Conservation (phyloP, 1,284 basidiomycete species). For the Malassezia caprae region DNA sequence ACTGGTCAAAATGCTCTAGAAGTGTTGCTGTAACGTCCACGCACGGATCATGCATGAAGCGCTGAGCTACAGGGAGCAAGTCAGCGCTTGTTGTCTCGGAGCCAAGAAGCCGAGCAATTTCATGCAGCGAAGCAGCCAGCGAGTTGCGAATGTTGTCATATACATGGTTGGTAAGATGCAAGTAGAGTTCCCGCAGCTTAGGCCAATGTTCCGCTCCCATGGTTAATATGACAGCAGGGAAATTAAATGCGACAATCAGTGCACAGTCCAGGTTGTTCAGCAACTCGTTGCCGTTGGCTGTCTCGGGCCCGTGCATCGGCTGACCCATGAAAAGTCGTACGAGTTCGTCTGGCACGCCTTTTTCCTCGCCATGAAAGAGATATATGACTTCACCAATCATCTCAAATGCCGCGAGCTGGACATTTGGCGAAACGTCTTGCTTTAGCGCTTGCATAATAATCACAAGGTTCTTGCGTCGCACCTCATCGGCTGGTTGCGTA, state of each 20-base stretch:
- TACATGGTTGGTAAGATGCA: constrained; percentile 56
- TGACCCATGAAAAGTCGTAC: constrained; percentile 66
- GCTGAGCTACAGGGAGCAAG: constrained; percentile 56
- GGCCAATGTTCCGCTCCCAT: constrained; percentile 67
- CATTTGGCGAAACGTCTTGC: constrained; percentile 60
- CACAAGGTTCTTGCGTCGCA: constrained; percentile 30
- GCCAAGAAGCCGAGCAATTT: constrained; percentile 76
- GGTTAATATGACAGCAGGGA: constrained; percentile 79
- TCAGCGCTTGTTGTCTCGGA: constrained; percentile 61
- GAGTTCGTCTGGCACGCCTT: constrained; percentile 61
- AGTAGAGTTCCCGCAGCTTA: constrained; percentile 64
- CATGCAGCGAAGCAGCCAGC: constrained; percentile 76
- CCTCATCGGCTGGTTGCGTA: constrained; percentile 4
- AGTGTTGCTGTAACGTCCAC: constrained; percentile 56
- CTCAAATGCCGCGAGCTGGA: constrained; percentile 74
- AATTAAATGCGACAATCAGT: constrained; percentile 83
- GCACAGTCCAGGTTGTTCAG: constrained; percentile 60
- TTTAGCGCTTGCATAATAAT: constrained; percentile 52
- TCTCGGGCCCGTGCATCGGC: constrained; percentile 18
- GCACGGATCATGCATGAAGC: constrained; percentile 58
- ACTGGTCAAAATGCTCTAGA: constrained; percentile 49
- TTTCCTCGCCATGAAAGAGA: constrained; percentile 61
- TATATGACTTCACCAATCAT: constrained; percentile 82
- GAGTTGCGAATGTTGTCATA: constrained; percentile 60
- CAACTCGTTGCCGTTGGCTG: not conserved